phyloP scores from a whole-genome alignment of 2,329 filamentous ascomycete species.

The Xylaria sp. region DNA sequence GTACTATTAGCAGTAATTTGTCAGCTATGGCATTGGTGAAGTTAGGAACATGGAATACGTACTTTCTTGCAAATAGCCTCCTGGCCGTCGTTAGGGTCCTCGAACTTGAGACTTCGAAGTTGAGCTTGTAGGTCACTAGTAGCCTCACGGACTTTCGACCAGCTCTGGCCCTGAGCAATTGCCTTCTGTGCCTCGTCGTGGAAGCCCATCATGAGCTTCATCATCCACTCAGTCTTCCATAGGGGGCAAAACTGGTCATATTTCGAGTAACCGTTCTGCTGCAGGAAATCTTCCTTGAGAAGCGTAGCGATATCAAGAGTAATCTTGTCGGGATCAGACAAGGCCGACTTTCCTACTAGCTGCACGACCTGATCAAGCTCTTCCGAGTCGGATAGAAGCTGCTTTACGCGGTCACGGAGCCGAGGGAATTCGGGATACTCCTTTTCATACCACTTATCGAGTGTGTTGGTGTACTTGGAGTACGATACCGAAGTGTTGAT shows the following conservation, averaged over 20 bases:
- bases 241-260: conserved; percentile 99
- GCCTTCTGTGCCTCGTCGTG: conserved; percentile 98
- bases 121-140: conserved; percentile 87
- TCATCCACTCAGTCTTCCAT: conserved; percentile 99
- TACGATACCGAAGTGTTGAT: conserved; percentile 96
- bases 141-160: conserved; percentile 91
- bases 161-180: conserved; percentile 87
- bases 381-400: conserved; percentile 93
- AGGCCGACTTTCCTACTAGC: conserved; percentile 94
- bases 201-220: conserved; percentile 99
- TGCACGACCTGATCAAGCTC: conserved; percentile 99
- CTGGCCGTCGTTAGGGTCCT: conserved; percentile 87
- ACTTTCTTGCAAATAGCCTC: conserved; percentile 86
- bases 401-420: conserved; percentile 91
- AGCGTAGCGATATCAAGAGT: conserved; percentile 91
- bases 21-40: conserved; percentile 1
- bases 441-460: conserved; percentile 96
- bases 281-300: conserved; percentile 98
- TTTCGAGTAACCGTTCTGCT: conserved; percentile 99
- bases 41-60: conserved; percentile 47
- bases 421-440: conserved; percentile 93
- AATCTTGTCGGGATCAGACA: conserved; percentile 98
- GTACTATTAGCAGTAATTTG: conserved; percentile 68
- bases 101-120: conserved; percentile 95
- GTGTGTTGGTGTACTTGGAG: conserved; percentile 90